Conservation (phyloP, 352 stramenopile genomes). For the Blastocystis sp. region DNA sequence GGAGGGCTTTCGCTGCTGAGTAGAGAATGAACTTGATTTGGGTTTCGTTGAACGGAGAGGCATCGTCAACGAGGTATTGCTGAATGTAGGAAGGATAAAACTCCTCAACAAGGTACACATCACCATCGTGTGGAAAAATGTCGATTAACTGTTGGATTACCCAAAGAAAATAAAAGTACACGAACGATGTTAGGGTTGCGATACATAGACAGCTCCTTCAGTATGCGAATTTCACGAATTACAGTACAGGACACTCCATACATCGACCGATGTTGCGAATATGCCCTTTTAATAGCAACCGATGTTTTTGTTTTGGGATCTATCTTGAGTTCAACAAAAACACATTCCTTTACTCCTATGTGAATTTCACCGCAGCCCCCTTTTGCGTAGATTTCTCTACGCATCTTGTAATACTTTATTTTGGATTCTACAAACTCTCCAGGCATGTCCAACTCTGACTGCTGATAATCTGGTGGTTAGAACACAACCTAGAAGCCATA, state of each 20-base stretch:
- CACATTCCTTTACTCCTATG: not conserved
- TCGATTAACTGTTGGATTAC: conserved; percentile 8
- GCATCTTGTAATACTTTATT: conserved; percentile 61
- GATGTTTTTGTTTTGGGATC: conserved; percentile 17
- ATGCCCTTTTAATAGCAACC: conserved; percentile 36
- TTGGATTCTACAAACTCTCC: conserved; percentile 55
- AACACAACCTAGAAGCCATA: not conserved
- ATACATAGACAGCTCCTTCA: conserved; percentile 11
- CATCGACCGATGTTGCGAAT: conserved; percentile 1
- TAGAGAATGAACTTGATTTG: conserved; percentile 56
- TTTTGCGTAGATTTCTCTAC: conserved; percentile 55
- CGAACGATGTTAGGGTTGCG: conserved; percentile 37
- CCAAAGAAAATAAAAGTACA: not conserved
- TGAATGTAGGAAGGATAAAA: conserved; percentile 57
- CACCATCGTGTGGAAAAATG: conserved; percentile 52
- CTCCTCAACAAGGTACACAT: conserved; percentile 47
- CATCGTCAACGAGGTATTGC: not conserved
- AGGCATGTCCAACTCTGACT: conserved; percentile 59
- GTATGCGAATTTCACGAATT: conserved; percentile 37
- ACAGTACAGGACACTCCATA: conserved; percentile 30
- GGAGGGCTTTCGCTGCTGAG: conserved; percentile 24
- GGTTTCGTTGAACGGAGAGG: conserved; percentile 8
- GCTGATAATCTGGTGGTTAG: conserved; percentile 17
- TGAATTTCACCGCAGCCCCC: conserved; percentile 29
- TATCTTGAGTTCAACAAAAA: not conserved